These are phyloP conservation scores for Tardiomyces blankii DNA, from an alignment of 1,139 yeast species.

Conservation along the genomic window DNA sequence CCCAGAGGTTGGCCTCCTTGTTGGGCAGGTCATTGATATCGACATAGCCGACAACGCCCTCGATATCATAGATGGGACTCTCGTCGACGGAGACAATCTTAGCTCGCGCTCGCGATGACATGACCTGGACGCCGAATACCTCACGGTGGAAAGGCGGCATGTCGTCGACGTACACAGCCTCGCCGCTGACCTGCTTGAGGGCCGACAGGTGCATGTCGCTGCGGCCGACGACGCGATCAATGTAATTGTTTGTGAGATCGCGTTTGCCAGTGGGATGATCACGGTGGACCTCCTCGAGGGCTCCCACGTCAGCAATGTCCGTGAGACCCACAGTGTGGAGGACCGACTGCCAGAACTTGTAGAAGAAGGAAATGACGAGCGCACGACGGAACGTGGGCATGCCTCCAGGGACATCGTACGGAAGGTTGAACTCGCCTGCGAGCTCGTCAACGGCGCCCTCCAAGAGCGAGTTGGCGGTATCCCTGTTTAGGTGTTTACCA, in stretches of 20 bases:
- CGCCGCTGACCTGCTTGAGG: slow-evolving; percentile 35
- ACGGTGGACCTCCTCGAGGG: slow-evolving; percentile 27
- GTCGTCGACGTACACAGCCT: slow-evolving; percentile 34
- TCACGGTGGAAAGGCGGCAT: slow-evolving; percentile 31
- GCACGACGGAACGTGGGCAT: slow-evolving; percentile 35
- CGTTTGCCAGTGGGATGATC: slow-evolving; percentile 28
- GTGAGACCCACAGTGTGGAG: slow-evolving; percentile 7
- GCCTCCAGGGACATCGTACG: slow-evolving; percentile 36
- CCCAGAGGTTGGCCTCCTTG: slow-evolving; percentile 30
- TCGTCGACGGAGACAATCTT: slow-evolving; percentile 29
- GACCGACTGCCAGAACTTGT: slow-evolving; percentile 29
- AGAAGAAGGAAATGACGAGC: slow-evolving; percentile 33
- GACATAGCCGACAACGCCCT: slow-evolving; percentile 32
- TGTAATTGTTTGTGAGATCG: slow-evolving; percentile 29
- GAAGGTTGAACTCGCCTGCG: slow-evolving; percentile 27
- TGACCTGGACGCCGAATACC: slow-evolving; percentile 32
- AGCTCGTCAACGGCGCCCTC: slow-evolving; percentile 24
- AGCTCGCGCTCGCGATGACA: slow-evolving; percentile 35
- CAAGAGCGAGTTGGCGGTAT: slow-evolving; percentile 14
- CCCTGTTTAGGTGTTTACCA: slow-evolving; percentile 16
- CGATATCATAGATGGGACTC: slow-evolving; percentile 27
- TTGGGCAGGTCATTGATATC: slow-evolving; percentile 30
- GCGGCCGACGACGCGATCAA: slow-evolving; percentile 29
- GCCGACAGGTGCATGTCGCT: slow-evolving; percentile 32
- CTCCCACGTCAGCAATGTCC: slow-evolving; percentile 20